Percentiles rank a stretch among this genome's conserved stretches.
Evolutionary conservation across 1,139 yeast genomes (phyloP).

Genomic region (Spathaspora sp.): DNA sequence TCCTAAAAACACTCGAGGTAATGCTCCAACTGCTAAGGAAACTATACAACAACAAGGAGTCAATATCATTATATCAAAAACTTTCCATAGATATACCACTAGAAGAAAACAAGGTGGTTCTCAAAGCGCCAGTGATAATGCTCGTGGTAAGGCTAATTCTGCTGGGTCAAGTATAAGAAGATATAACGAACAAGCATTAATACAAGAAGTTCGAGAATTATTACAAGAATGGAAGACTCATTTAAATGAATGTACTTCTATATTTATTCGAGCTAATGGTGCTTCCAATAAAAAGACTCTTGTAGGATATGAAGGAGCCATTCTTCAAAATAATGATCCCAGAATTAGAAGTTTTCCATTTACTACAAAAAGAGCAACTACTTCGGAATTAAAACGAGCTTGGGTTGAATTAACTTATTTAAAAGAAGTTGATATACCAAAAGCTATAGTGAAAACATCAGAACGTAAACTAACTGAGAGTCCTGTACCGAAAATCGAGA

Average conservation of each 20-base stretch:
- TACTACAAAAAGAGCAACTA: constrained; percentile 86
- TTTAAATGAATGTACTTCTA: constrained; percentile 58
- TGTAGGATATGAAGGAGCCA: constrained; percentile 64
- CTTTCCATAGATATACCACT: constrained; percentile 93
- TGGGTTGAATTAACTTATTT: constrained; percentile 79
- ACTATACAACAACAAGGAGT: constrained; percentile 58
- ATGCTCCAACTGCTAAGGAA: constrained; percentile 44
- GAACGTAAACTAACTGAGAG: constrained; percentile 13
- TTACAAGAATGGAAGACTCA: constrained; percentile 63
- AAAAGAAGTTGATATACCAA: constrained; percentile 55
- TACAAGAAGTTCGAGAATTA: constrained; percentile 70
- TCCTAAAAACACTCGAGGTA: constrained; percentile 55
- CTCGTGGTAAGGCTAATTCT: constrained; percentile 92
- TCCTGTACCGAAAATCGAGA: constrained; percentile 21
- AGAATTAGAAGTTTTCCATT: constrained; percentile 77
- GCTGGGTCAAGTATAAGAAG: constrained; percentile 93
- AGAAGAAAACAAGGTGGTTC: constrained; percentile 98
- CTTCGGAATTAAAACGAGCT: constrained; percentile 74
- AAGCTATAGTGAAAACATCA: constrained; percentile 30
- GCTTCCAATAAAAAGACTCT: constrained; percentile 62
- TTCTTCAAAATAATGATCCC: constrained; percentile 46
- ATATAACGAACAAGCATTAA: constrained; percentile 82
- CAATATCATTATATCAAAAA: constrained; percentile 69
- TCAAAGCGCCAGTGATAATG: constrained; percentile 88
- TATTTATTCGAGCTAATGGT: constrained; percentile 87